Conservation (phyloP, 768 basidiomycete species). For the Trametes cingulata region DNA sequence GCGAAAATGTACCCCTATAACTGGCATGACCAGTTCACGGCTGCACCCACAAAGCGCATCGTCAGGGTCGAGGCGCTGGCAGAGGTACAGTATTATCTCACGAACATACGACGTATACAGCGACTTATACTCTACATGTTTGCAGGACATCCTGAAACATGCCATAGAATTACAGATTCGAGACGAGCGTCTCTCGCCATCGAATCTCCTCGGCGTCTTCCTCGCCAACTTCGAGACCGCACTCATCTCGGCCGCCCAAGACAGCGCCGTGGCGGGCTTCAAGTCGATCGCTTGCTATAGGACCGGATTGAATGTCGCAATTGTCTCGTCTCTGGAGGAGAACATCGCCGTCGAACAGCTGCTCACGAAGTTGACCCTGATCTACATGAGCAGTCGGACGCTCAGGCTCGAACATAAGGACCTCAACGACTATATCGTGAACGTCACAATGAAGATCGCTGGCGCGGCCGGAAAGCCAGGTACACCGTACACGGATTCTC, state of each 20-base stretch:
- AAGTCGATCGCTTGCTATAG: conserved; percentile 81
- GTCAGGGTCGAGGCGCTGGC: conserved; percentile 70
- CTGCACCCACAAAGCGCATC: conserved; percentile 55
- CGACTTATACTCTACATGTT: background rate
- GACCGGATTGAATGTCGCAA: conserved; percentile 61
- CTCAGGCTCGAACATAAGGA: conserved; percentile 60
- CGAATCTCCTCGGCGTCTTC: conserved; percentile 27
- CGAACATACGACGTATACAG: background rate
- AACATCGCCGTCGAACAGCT: conserved; percentile 25
- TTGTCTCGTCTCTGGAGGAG: background rate
- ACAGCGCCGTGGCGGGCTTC: conserved; percentile 61
- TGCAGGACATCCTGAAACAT: conserved; percentile 29
- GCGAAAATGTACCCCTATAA: conserved; percentile 48
- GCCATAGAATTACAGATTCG: conserved; percentile 20
- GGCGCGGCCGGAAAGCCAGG: conserved; percentile 59
- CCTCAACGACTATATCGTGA: conserved; percentile 69
- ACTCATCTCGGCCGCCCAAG: conserved; percentile 41
- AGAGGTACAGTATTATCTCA: conserved; percentile 48
- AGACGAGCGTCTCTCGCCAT: conserved; percentile 8
- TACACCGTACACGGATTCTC: conserved; percentile 27
- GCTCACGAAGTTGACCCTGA: conserved; percentile 35
- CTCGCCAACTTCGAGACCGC: conserved; percentile 35
- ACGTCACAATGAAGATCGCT: conserved; percentile 53
- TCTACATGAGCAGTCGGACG: conserved; percentile 37
- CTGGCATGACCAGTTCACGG: conserved; percentile 67